Base-by-base conservation (phyloP, 768 basidiomycete species). In the Guyanaporus albipodus region DNA sequence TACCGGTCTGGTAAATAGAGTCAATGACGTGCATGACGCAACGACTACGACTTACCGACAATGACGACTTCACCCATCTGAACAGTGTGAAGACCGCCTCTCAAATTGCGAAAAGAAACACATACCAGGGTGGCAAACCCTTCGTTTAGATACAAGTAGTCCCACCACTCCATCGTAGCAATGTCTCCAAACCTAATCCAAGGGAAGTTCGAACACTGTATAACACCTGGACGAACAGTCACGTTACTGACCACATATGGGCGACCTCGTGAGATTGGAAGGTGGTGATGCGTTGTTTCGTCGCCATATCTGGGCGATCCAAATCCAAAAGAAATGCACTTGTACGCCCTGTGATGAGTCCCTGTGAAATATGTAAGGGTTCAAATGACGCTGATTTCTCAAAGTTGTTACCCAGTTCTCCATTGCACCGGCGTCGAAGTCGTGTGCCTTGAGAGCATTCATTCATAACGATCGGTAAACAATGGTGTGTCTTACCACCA, bases 131-230 rank as follows among this genome's bases (percentile, higher is more conserved):
- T 91, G 5, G 90, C 88, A 63, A 92, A 91, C n/a, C 90, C 86
- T 82, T 89, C 87, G 52, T 87, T 89, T 47, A 89, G 68, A 65
- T 87, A 88, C 38, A 91, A 73, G 63, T 87, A 83, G 51, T 87
- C 81, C 88, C 89, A 92, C 89, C 90, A 91, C 58, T 80, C 80
- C 91, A 94, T 93, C 0, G 91, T 95, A 6, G 89, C 86, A 57
- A 96, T 87, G 62, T 95, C 85, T 21, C 92, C 93, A 56, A 94
- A 95, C 90, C 89, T 56, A n/a, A n/a, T n/a, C n/a, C 12, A 33
- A 54, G 17, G 19, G 24, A 18, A 17, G 37, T 18, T 73, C 53
- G 23, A 44, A 15, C n/a, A 36, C 23, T 19, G 26, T 28, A 6
- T 27, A 29, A 29, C 17, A 17, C 10, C 3, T 39, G 7, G 10